Evolutionary conservation across 2,329 filamentous ascomycete genomes (phyloP).

Genomic region (Aureobasidium leucospermi): DNA sequence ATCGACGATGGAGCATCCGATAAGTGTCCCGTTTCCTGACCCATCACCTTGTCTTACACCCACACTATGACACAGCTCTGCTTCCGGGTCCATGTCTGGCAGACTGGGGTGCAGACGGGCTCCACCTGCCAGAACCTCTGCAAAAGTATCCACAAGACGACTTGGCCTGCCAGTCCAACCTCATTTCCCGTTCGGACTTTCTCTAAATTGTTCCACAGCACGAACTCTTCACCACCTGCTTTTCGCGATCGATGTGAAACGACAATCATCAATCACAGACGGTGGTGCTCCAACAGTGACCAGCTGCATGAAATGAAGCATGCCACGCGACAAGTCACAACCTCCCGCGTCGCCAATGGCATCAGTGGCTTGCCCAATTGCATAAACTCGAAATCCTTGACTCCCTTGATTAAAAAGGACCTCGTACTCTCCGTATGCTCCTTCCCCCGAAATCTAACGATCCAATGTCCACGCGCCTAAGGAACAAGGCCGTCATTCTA

Average conservation of each 20-base stretch:
- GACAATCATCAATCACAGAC: slow-evolving; percentile 4
- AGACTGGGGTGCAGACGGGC: slow-evolving; percentile 6
- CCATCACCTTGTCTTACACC: slow-evolving; percentile 4
- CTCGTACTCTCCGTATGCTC: background rate
- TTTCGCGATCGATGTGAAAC: slow-evolving; percentile 8
- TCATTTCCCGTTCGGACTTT: slow-evolving; percentile 12
- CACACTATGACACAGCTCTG: slow-evolving; percentile 2
- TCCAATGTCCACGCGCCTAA: background rate
- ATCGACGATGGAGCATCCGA: slow-evolving; percentile 4
- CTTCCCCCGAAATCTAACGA: background rate
- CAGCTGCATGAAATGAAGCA: slow-evolving; percentile 11
- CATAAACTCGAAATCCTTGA: background rate
- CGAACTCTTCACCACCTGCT: background rate
- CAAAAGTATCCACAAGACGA: slow-evolving; percentile 1
- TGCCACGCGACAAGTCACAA: slow-evolving; percentile 10
- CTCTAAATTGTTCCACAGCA: slow-evolving; percentile 4
- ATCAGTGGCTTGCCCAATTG: slow-evolving; percentile 9
- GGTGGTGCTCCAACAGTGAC: background rate
- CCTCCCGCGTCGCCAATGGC: slow-evolving; percentile 9
- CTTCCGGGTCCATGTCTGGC: background rate
- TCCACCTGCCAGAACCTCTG: slow-evolving; percentile 4
- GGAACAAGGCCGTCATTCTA: background rate
- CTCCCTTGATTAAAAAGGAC: background rate
- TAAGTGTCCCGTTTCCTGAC: slow-evolving; percentile 2
- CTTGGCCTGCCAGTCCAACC: background rate